Base-by-base conservation (phyloP, 345 rosid genomes). In the Populus tremula region DNA sequence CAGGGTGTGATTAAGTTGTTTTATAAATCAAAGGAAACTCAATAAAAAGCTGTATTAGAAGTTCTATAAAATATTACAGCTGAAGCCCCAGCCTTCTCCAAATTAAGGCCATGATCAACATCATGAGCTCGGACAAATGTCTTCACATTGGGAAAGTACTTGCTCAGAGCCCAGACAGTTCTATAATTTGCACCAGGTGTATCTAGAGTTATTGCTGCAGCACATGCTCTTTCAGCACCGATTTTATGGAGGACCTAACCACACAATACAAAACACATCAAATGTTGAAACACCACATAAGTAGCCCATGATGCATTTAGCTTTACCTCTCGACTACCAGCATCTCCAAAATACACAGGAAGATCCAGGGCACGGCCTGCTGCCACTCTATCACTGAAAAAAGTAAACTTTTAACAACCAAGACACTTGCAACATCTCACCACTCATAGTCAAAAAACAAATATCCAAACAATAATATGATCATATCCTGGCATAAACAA, bases 51-150 rank as follows among this genome's bases (percentile, higher is more conserved):
- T 50, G 67, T 8, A 12, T 41, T 14, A 47, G 6, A 69, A 71
- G 31, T 75, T 59, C 39, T 10, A 41, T 41, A 69, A 83, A 79
- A 71, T 69, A 81, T 90, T 90, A 94, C 99, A 70, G 99, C 98
- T 50, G 99, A 82, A 54, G 99, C 99, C 47, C 99, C 98, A 5
- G 99, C 99, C 78, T 95, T 95, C 59, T 95, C 99, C 88, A 95
- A 82, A 79, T 95, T 95, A 71, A 95, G 89, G 76, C 99, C 99
- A 73, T 95, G 96, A 79, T 89, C 99, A 81, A 95, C 94, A 78
- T 93, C 99, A 53, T 95, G 99, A 76, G 99, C 99, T 75, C 98
- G 98, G 36, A 95, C 99, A 82, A 91, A 95, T 63, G 99, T 95
- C 77, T 93, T 95, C 80, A 93, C 97, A 21, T 95, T 93, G 61